Evolutionary conservation across 306 rosid species (phyloP).

Genomic region (Parietaria judaica): DNA sequence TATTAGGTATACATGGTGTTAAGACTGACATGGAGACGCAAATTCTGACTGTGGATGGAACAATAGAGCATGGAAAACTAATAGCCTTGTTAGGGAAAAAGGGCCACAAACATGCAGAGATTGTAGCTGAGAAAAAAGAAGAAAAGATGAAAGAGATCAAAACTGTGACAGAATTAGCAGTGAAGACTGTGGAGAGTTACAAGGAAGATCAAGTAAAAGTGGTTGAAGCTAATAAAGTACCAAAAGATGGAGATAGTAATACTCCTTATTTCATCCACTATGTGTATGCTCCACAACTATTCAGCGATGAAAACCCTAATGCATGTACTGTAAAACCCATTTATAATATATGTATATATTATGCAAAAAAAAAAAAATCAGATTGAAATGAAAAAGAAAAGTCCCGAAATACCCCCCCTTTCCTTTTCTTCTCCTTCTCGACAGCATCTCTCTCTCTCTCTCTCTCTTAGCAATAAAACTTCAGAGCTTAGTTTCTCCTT

Average conservation of each 20-base stretch:
- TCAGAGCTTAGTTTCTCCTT: too few species aligned
- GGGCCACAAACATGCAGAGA: constrained; percentile 57
- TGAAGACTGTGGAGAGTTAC: constrained; percentile 18
- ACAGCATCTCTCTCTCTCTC: too few species aligned
- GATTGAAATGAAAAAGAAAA: too few species aligned
- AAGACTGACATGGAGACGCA: constrained; percentile 58
- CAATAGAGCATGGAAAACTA: constrained; percentile 55
- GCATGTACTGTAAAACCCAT: constrained; percentile 55
- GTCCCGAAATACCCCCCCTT: too few species aligned
- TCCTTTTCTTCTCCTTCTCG: too few species aligned
- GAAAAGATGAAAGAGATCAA: constrained; percentile 13
- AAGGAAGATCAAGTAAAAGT: constrained; percentile 14
- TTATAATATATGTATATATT: too few species aligned
- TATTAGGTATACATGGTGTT: constrained; percentile 51
- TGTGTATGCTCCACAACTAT: constrained; percentile 57
- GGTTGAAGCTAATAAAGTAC: constrained; percentile 38
- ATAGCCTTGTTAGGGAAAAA: constrained; percentile 39
- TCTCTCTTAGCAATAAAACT: too few species aligned
- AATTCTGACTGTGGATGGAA: constrained; percentile 55
- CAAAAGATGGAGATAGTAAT: constrained; percentile 28
- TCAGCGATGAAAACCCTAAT: constrained; percentile 89
- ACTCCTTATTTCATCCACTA: constrained; percentile 75
- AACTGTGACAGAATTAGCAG: not conserved
- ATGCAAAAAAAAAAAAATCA: too few species aligned
- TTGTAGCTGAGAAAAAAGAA: constrained; percentile 31